phyloP scores from a whole-genome alignment of 225 moss, liverwort and hornwort species.

The Polytrichum formosum region DNA sequence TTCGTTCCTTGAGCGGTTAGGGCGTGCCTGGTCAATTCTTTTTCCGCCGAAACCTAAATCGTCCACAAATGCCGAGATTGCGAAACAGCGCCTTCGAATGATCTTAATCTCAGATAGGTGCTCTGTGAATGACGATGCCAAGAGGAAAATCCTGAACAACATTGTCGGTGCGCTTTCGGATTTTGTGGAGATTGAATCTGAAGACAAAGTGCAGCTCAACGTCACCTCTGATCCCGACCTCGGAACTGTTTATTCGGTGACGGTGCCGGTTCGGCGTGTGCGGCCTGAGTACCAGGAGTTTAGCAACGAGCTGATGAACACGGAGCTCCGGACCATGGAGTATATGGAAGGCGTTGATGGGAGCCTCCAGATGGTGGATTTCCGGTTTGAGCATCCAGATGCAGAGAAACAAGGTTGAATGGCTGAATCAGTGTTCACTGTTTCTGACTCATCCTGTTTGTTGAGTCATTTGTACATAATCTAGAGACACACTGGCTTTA shows the following conservation, averaged over 20 bases:
- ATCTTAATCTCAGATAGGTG: slow-evolving; percentile 95
- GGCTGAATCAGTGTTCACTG: too few relatives aligned
- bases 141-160: slow-evolving; percentile 87
- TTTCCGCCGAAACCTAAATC: slow-evolving; percentile 56
- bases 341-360: slow-evolving; percentile 38
- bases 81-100: slow-evolving; percentile 93
- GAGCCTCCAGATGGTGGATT: slow-evolving; percentile 54
- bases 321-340: slow-evolving; percentile 66
- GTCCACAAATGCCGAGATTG: slow-evolving; percentile 75
- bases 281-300: slow-evolving; percentile 88
- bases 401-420: not conserved
- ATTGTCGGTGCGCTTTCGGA: slow-evolving; percentile 92
- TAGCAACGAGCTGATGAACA: slow-evolving; percentile 75
- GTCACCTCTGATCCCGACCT: slow-evolving; percentile 80
- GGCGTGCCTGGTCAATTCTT: slow-evolving; percentile 80
- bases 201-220: slow-evolving; percentile 91
- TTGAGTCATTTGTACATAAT: too few relatives aligned
- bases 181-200: slow-evolving; percentile 95
- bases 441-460: too few relatives aligned
- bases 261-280: slow-evolving; percentile 85
- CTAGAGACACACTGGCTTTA: too few relatives aligned
- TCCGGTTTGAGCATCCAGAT: slow-evolving; percentile 55
- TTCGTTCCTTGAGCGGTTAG: slow-evolving; percentile 69
- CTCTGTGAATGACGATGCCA: slow-evolving; percentile 95
- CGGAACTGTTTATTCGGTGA: slow-evolving; percentile 94